phyloP scores from a whole-genome alignment of 768 basidiomycete species.

The Saitozyma sp. region DNA sequence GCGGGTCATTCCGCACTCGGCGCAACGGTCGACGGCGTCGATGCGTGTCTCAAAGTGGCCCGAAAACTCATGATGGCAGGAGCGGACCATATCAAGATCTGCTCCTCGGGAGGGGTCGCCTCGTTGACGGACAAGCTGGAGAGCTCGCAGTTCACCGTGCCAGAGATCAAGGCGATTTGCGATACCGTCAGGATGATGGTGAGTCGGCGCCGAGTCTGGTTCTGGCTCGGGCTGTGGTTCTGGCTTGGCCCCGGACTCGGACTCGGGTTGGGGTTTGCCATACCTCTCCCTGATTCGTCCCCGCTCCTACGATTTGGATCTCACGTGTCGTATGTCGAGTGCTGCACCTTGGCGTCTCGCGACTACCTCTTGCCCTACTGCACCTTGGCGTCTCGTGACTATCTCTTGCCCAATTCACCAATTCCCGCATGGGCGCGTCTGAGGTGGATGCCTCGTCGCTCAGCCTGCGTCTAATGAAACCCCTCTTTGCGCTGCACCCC shows the following conservation, averaged over 20 bases:
- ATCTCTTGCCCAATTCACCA: too few species aligned
- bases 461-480: background rate
- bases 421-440: background rate
- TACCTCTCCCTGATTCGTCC: background rate
- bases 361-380: too few species aligned
- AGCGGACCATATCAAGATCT: slow-evolving; percentile 36
- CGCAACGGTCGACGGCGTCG: slow-evolving; percentile 21
- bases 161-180: slow-evolving; percentile 33
- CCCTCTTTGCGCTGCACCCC: background rate
- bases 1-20: background rate
- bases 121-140: slow-evolving; percentile 26
- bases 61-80: slow-evolving; percentile 27
- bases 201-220: background rate
- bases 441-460: background rate
- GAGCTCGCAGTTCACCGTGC: slow-evolving; percentile 27
- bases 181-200: slow-evolving; percentile 29
- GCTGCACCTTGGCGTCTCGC: too few species aligned
- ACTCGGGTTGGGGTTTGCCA: background rate
- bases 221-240: background rate
- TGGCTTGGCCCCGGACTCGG: background rate
- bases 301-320: background rate
- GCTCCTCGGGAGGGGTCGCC: slow-evolving; percentile 26
- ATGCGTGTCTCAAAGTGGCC: slow-evolving; percentile 25
- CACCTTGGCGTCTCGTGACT: too few species aligned
- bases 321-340: too few species aligned